phyloP scores from a whole-genome alignment of 2,329 filamentous ascomycete genomes.

The Pleoardoris graminearum region DNA sequence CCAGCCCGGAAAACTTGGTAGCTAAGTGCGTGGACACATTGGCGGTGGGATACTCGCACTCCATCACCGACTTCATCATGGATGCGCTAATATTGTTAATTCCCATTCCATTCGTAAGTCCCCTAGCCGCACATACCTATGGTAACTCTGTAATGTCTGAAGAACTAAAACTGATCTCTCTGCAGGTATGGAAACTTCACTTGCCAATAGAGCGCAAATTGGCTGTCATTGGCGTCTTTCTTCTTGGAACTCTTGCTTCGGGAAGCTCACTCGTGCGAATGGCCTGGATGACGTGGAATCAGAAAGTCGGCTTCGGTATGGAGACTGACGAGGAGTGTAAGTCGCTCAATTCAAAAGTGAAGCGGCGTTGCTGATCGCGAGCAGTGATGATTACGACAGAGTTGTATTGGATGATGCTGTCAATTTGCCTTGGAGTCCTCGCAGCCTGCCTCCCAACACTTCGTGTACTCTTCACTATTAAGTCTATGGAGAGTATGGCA shows the following conservation, averaged over 20 bases:
- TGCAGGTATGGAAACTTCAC: conserved; percentile 15
- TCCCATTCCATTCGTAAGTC: conserved; percentile 16
- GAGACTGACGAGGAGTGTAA: conserved; percentile 14
- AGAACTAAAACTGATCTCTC: background rate
- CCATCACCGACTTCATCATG: conserved; percentile 14
- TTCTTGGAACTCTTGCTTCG: conserved; percentile 11
- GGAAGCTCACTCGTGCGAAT: conserved; percentile 13
- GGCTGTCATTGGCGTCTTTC: conserved; percentile 12
- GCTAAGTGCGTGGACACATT: conserved; percentile 10
- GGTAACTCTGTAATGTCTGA: too few relatives aligned
- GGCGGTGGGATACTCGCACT: conserved; percentile 7
- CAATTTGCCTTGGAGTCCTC: conserved; percentile 12
- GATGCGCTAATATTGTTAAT: conserved; percentile 15
- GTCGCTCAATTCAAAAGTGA: background rate
- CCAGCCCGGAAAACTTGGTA: background rate
- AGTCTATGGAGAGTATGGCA: background rate
- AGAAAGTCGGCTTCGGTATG: conserved; percentile 4
- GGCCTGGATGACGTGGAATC: conserved; percentile 13
- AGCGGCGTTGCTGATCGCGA: background rate
- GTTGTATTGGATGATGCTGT: conserved; percentile 13
- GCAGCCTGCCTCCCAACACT: conserved; percentile 15
- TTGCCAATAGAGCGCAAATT: conserved; percentile 5
- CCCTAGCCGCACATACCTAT: too few relatives aligned
- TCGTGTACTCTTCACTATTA: conserved; percentile 10
- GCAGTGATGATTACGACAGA: conserved; percentile 14